A percentile compares a stretch with the other conserved stretches of the same genome.
phyloP scores from a whole-genome alignment of 805 yeast genomes.

The Blastobotrys mokoenaii region DNA sequence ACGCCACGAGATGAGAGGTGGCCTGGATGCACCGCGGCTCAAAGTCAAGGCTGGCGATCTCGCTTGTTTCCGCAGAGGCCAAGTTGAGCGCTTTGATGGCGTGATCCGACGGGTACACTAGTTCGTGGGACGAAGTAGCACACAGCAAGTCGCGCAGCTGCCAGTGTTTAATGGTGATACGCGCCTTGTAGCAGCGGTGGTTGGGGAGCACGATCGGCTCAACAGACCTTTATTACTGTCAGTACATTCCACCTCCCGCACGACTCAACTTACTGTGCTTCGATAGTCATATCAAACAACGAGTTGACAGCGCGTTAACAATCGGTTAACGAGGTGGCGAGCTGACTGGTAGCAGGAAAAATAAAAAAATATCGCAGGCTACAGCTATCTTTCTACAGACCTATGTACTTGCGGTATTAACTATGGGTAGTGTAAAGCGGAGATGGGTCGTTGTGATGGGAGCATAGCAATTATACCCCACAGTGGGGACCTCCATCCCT shows the following conservation, averaged over 20 bases:
- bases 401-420: too few relatives aligned
- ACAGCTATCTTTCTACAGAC: too few relatives aligned
- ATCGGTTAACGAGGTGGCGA: too few relatives aligned
- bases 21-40: slow-evolving; percentile 61
- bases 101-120: slow-evolving; percentile 54
- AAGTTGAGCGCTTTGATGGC: slow-evolving; percentile 41
- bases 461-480: not conserved
- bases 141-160: slow-evolving; percentile 70
- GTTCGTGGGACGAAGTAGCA: slow-evolving; percentile 32
- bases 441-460: not conserved
- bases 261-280: too few relatives aligned
- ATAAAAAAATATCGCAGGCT: too few relatives aligned
- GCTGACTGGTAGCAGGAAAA: too few relatives aligned
- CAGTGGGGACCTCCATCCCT: too few relatives aligned
- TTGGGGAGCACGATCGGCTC: slow-evolving; percentile 11
- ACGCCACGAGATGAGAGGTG: slow-evolving; percentile 41
- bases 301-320: too few relatives aligned
- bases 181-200: slow-evolving; percentile 17
- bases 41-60: slow-evolving; percentile 46
- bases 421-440: not conserved
- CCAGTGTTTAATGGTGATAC: slow-evolving; percentile 47
- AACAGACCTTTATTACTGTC: slow-evolving; percentile 4
- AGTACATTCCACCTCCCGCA: not conserved
- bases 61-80: slow-evolving; percentile 28
- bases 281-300: not conserved